phyloP scores from a whole-genome alignment of 2,329 filamentous ascomycete species.

The Aspergillus quadrilineatus region DNA sequence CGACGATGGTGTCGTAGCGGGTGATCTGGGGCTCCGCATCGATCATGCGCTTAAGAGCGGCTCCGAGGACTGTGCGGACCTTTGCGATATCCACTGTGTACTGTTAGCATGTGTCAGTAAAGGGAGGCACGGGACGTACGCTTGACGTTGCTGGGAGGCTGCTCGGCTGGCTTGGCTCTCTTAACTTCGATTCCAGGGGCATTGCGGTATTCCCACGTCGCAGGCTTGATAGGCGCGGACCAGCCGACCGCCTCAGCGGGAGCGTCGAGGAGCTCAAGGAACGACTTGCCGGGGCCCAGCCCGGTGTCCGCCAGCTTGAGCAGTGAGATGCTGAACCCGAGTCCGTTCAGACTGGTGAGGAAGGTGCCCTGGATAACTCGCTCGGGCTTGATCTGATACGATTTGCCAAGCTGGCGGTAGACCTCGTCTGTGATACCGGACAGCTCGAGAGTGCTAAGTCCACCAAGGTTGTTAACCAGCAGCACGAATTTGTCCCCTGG shows the following conservation, averaged over 20 bases:
- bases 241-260: slow-evolving; percentile 67
- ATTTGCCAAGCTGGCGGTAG: slow-evolving; percentile 57
- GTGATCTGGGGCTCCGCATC: slow-evolving; percentile 65
- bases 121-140: slow-evolving; percentile 36
- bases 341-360: slow-evolving; percentile 70
- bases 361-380: slow-evolving; percentile 66
- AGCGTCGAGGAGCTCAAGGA: slow-evolving; percentile 67
- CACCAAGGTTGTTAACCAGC: slow-evolving; percentile 68
- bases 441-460: slow-evolving; percentile 65
- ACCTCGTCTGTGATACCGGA: slow-evolving; percentile 68
- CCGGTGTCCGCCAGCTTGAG: slow-evolving; percentile 63
- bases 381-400: slow-evolving; percentile 61
- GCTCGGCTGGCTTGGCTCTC: slow-evolving; percentile 41
- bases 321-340: slow-evolving; percentile 69
- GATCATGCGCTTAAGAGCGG: slow-evolving; percentile 60
- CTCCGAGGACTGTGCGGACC: slow-evolving; percentile 55
- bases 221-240: slow-evolving; percentile 58
- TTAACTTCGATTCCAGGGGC: slow-evolving; percentile 45
- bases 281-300: slow-evolving; percentile 52
- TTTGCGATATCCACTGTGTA: slow-evolving; percentile 49
- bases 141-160: slow-evolving; percentile 54
- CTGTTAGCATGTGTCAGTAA: slow-evolving; percentile 12
- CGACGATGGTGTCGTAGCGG: slow-evolving; percentile 74
- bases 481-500: slow-evolving; percentile 62
- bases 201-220: slow-evolving; percentile 57